Conservation (phyloP, 768 basidiomycete species). For the Amyloporia xantha region DNA sequence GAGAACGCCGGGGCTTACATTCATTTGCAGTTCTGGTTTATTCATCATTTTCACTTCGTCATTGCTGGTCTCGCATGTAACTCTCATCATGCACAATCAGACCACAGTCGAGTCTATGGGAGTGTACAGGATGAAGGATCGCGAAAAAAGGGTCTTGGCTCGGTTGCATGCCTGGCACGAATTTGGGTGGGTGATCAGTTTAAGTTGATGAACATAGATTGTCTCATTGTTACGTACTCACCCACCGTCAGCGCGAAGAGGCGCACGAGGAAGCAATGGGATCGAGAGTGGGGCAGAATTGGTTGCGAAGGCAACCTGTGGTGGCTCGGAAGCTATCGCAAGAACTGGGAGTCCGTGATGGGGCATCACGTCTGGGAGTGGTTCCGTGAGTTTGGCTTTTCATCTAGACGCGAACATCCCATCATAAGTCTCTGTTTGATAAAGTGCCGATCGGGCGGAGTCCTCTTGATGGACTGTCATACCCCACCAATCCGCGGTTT, state of each 20-base stretch:
- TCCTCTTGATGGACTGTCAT: constrained; percentile 53
- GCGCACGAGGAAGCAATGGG: constrained; percentile 46
- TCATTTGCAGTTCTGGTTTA: constrained; percentile 51
- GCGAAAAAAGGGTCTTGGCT: constrained; percentile 47
- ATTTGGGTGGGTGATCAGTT: constrained; percentile 40
- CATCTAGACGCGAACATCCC: not conserved
- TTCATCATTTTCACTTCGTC: constrained; percentile 65
- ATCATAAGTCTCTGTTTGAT: not conserved
- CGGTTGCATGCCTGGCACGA: constrained; percentile 50
- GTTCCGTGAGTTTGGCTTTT: constrained; percentile 58
- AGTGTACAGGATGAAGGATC: constrained; percentile 52
- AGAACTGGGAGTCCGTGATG: constrained; percentile 82
- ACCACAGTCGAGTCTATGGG: constrained; percentile 79
- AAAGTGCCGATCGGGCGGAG: constrained; percentile 47
- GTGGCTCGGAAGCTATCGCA: constrained; percentile 61
- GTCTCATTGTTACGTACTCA: too few relatives aligned
- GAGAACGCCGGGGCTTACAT: too few relatives aligned
- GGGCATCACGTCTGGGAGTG: constrained; percentile 61
- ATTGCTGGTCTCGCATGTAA: constrained; percentile 52
- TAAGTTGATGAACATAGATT: too few relatives aligned
- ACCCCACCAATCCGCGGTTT: constrained; percentile 68
- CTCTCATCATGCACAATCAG: constrained; percentile 53
- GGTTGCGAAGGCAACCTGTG: constrained; percentile 78
- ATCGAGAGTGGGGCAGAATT: constrained; percentile 75
- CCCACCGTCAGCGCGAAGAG: constrained; percentile 48